Base-by-base conservation (phyloP, 2,329 filamentous ascomycete genomes). In the Exserohilum rostratum region DNA sequence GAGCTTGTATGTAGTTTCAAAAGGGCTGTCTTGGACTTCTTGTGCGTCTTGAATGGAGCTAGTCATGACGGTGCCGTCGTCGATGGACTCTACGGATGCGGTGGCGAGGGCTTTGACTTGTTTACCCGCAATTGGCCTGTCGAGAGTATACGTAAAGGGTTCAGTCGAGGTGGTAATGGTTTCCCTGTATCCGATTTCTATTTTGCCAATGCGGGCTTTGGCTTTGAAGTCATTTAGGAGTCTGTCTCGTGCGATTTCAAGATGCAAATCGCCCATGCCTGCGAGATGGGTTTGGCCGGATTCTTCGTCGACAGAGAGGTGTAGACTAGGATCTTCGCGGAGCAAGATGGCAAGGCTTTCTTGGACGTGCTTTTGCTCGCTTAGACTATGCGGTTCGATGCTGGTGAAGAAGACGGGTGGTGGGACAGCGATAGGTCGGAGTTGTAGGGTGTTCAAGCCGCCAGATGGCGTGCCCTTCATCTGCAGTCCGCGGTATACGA, bases 371-470 rank as follows among this genome's bases (percentile, higher is more conserved):
- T 92, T 93, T 65, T 92, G 90, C 62, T 93, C 91, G 29, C 88
- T 84, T 29, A 90, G 79, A 65, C 90, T 88, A 63, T 91, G 78
- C 15, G 87, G 91, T 61, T 98, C 93, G 25, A 98, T 87, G 56
- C 93, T 91, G n/a, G 96, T 88, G 74, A 98, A 99, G 69, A 97
- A 96, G 0, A 99, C 95, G 0, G 95, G 92, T 0, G 95, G 92
- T 0, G 95, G 93, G 0, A 97, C 90, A 55, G 90, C 85, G 25
- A 96, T 95, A 0, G 95, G 91, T 13, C 91, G 86, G 31, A 99
- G 85, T 69, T 96, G 92, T 13, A 98, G 79, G 13, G 83, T 87
- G 45, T 88, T 86, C 44, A 96, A 78, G 0, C 86, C 83, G 13
- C 87, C 83, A 15, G 89, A 86, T 1, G 91, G 87, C 0, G 85